A percentile compares a stretch with the other conserved stretches of the same genome.
Evolutionary conservation across 768 basidiomycete genomes (phyloP).

Genomic region (Mycena olivaceomarginata): DNA sequence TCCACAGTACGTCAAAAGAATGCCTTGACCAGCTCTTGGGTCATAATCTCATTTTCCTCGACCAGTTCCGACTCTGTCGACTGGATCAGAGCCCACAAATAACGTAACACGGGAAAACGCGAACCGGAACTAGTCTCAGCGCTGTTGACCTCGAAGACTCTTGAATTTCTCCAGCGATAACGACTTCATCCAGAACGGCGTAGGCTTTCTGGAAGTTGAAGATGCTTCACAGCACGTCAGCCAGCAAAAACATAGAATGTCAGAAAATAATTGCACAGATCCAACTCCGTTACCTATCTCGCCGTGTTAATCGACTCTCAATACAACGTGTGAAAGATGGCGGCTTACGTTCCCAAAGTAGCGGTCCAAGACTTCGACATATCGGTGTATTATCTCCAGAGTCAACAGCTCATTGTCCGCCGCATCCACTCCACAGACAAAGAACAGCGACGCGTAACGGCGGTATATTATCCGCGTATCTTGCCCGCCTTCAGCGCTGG

Average conservation of each 20-base stretch:
- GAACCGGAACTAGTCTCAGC: conserved; percentile 51
- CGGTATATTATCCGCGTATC: conserved; percentile 90
- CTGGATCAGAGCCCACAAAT: conserved; percentile 8
- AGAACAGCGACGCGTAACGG: conserved; percentile 97
- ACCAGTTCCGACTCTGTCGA: conserved; percentile 40
- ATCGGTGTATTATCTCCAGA: conserved; percentile 95
- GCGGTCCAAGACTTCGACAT: conserved; percentile 91
- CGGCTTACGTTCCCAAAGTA: conserved; percentile 87
- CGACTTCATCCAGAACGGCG: conserved; percentile 94
- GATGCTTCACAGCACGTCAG: conserved; percentile 71
- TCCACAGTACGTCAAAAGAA: conserved; percentile 28
- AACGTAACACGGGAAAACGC: not conserved
- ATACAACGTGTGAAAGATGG: conserved; percentile 49
- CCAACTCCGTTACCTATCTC: conserved; percentile 89
- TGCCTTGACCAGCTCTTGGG: conserved; percentile 41
- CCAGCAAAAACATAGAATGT: not conserved
- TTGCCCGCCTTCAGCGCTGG: conserved; percentile 6
- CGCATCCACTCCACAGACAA: conserved; percentile 90
- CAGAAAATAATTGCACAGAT: conserved; percentile 73
- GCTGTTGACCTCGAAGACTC: conserved; percentile 90
- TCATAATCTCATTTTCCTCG: conserved; percentile 48
- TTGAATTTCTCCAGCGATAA: conserved; percentile 95
- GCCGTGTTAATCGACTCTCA: conserved; percentile 68
- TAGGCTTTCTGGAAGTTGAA: conserved; percentile 99
- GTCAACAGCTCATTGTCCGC: conserved; percentile 94